These are phyloP conservation scores for Mucor saturninus DNA, from an alignment of 371 early-diverging fungal genomes.

Conservation along the genomic window DNA sequence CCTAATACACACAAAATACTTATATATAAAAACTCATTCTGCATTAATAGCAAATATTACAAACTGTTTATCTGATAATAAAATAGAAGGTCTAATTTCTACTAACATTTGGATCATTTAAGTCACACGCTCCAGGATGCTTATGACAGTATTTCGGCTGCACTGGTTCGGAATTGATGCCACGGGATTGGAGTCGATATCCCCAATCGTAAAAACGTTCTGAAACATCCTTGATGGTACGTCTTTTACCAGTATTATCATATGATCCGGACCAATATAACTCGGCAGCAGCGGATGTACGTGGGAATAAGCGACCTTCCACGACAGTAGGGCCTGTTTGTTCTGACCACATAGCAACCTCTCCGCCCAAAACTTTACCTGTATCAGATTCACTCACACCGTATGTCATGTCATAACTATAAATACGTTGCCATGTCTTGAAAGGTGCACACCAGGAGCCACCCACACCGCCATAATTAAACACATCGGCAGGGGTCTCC, in stretches of 20 bases:
- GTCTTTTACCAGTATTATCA: slow-evolving; percentile 49
- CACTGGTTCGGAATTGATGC: slow-evolving; percentile 68
- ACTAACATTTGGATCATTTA: slow-evolving; percentile 10
- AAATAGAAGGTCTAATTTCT: not conserved
- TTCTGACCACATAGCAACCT: slow-evolving; percentile 71
- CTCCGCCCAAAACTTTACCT: slow-evolving; percentile 35
- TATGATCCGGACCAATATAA: slow-evolving; percentile 72
- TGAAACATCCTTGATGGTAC: slow-evolving; percentile 34
- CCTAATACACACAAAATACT: not conserved
- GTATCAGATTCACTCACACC: slow-evolving; percentile 49
- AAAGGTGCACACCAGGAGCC: slow-evolving; percentile 74
- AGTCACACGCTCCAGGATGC: slow-evolving; percentile 70
- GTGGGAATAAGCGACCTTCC: slow-evolving; percentile 70
- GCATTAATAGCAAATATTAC: not conserved
- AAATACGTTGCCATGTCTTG: slow-evolving; percentile 48
- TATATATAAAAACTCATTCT: slow-evolving; percentile 2
- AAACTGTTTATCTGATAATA: too few species aligned
- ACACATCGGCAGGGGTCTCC: slow-evolving; percentile 31
- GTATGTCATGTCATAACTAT: slow-evolving; percentile 56
- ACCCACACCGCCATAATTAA: slow-evolving; percentile 56
- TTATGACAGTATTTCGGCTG: slow-evolving; percentile 76
- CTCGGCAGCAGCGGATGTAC: slow-evolving; percentile 70
- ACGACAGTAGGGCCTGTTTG: slow-evolving; percentile 61
- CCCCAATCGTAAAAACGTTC: slow-evolving; percentile 52
- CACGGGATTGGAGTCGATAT: slow-evolving; percentile 66